Percentiles rank a stretch among this genome's conserved stretches.
Evolutionary conservation across 139 green algal species (phyloP).

Genomic region (Chlamydomonas sphaeroides): DNA sequence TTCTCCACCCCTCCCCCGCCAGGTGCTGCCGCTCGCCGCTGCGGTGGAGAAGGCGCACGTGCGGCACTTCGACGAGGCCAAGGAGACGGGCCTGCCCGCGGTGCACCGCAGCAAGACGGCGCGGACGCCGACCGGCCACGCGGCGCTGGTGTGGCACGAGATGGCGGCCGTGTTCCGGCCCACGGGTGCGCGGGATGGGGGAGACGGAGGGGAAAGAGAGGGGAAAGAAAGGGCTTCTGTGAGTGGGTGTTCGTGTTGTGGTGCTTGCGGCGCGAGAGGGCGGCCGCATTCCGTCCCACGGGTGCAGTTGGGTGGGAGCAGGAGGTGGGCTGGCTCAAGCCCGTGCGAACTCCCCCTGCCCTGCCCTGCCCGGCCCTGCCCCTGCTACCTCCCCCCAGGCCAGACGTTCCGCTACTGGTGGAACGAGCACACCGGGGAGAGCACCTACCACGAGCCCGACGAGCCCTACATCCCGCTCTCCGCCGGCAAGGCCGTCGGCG

Average conservation of each 20-base stretch:
- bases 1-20: too few species aligned
- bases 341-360: not conserved
- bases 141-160: constrained; percentile 37
- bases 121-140: not conserved
- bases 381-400: not conserved
- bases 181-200: constrained; percentile 29
- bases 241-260: not conserved
- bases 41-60: constrained; percentile 39
- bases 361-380: not conserved
- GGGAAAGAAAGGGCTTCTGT: not conserved
- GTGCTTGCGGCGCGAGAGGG: constrained; percentile 33
- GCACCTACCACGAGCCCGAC: constrained; percentile 33
- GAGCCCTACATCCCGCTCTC: constrained; percentile 29
- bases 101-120: not conserved
- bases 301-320: not conserved
- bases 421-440: constrained; percentile 35
- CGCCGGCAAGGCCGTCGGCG: not conserved
- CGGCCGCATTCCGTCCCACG: constrained; percentile 19
- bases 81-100: not conserved
- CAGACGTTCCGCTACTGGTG: constrained; percentile 44
- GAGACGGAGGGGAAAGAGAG: not conserved
- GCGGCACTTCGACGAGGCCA: constrained; percentile 37
- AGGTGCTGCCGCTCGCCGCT: constrained; percentile 36
- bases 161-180: constrained; percentile 15
- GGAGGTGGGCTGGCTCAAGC: too few species aligned